Evolutionary conservation across 768 basidiomycete species (phyloP).

Genomic region (Podaxis pistillaris): DNA sequence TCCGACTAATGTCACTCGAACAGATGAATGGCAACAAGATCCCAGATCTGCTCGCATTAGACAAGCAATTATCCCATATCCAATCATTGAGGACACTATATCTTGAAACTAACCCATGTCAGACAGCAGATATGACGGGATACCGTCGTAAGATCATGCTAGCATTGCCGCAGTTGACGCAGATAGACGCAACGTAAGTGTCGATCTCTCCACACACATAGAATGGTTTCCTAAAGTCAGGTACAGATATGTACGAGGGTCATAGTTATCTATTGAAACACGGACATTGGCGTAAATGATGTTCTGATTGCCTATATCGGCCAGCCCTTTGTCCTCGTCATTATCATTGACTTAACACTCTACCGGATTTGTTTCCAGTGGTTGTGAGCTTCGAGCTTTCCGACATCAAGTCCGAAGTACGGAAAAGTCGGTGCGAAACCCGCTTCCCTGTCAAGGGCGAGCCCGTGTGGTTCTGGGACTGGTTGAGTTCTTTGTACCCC

Average conservation of each 20-base stretch:
- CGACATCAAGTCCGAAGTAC: neutral
- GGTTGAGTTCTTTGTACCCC: neutral
- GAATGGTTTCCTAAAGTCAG: neutral
- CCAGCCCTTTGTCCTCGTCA: neutral
- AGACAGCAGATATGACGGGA: conserved; percentile 67
- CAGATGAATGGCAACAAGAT: conserved; percentile 91
- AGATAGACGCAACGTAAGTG: conserved; percentile 95
- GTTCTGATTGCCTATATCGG: neutral
- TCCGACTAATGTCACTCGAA: conserved; percentile 2
- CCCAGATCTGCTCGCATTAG: conserved; percentile 63
- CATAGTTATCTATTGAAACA: neutral
- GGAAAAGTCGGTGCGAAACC: neutral
- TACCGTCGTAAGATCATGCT: conserved; percentile 92
- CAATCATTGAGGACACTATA: conserved; percentile 81
- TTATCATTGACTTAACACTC: neutral
- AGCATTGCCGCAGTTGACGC: conserved; percentile 82
- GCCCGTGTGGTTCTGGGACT: neutral
- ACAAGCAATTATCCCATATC: conserved; percentile 61
- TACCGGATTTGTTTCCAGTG: neutral
- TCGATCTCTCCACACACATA: neutral
- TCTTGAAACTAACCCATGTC: conserved; percentile 93
- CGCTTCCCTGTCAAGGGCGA: neutral
- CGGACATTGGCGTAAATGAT: neutral
- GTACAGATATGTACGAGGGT: conserved; percentile 11
- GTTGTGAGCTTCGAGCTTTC: neutral